Evolutionary conservation across 257 asterid genomes (phyloP).

Genomic region (Forsythia viridissima): DNA sequence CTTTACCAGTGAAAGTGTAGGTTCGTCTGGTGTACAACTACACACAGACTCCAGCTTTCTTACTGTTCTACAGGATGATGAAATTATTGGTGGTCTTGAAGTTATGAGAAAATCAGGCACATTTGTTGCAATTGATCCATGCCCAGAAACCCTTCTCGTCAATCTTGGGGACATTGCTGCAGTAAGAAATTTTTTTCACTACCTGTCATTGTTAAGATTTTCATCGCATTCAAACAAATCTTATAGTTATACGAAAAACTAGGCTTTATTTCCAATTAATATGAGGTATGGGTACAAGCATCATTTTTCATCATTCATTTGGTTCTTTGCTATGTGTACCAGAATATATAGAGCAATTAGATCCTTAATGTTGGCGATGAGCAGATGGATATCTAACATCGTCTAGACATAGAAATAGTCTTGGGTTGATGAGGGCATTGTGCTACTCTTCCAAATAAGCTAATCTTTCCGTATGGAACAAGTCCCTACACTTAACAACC

Average conservation of each 20-base stretch:
- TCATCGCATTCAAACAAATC: neutral
- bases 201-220: neutral
- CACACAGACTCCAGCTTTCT: conserved; percentile 53
- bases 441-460: neutral
- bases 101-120: conserved; percentile 41
- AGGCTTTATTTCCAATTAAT: too few relatives aligned
- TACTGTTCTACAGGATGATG: conserved; percentile 55
- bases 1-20: conserved; percentile 38
- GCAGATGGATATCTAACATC: neutral
- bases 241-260: neutral
- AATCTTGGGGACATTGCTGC: conserved; percentile 50
- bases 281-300: neutral
- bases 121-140: conserved; percentile 45
- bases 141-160: conserved; percentile 46
- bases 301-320: neutral
- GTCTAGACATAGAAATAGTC: neutral
- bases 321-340: neutral
- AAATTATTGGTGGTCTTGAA: conserved; percentile 47
- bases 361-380: neutral
- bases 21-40: conserved; percentile 41
- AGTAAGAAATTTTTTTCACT: conserved; percentile 17
- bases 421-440: neutral
- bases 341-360: neutral
- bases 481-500: neutral
- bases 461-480: neutral